Evolutionary conservation across 139 green algal species (phyloP), one percentile per base, ranked within the genome.

Genomic region (Chlamydomonas incerta): DNA sequence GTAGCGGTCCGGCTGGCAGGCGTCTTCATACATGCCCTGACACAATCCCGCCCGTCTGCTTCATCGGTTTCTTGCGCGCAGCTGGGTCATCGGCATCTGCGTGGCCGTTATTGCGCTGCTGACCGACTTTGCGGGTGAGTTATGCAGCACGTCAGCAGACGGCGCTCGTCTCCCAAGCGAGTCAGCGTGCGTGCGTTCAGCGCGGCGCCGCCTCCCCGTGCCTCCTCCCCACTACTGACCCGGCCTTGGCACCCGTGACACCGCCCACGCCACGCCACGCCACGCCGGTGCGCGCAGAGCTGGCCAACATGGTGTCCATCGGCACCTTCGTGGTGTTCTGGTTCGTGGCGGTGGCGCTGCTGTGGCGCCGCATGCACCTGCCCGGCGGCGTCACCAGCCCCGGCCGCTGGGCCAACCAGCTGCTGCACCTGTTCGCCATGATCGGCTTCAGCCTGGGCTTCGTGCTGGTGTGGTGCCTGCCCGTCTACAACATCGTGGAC

Each of bases 251-350:
- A n/a, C n/a, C n/a, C n/a, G n/a, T n/a, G n/a, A n/a, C n/a, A n/a
- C n/a, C n/a, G n/a, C n/a, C n/a, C n/a, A n/a, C n/a, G n/a, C n/a
- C n/a, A n/a, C n/a, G n/a, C n/a, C n/a, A n/a, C n/a, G n/a, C n/a
- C n/a, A n/a, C n/a, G n/a, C n/a, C n/a, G n/a, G n/a, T n/a, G n/a
- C 52, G 13, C 52, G 13, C 52, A 3, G 81, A 90, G 14, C 79
- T 95, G 6, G 80, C 88, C 26, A 88, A 93, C 76, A 90, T 96
- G 87, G 93, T 96, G 8, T 95, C 91, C 52, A 96, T 96, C 71
- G 90, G 91, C 23, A 96, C 93, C 15, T 86, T 96, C 24, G 90
- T 95, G 34, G 91, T 95, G 23, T 96, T 96, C 66, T 93, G 91
- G 81, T 89, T 93, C 33, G 93, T 96, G 35, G 88, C 89, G 26